These are phyloP conservation scores for Margaritispora aquatica DNA, from an alignment of 495 filamentous ascomycete genomes.

Conservation along the genomic window DNA sequence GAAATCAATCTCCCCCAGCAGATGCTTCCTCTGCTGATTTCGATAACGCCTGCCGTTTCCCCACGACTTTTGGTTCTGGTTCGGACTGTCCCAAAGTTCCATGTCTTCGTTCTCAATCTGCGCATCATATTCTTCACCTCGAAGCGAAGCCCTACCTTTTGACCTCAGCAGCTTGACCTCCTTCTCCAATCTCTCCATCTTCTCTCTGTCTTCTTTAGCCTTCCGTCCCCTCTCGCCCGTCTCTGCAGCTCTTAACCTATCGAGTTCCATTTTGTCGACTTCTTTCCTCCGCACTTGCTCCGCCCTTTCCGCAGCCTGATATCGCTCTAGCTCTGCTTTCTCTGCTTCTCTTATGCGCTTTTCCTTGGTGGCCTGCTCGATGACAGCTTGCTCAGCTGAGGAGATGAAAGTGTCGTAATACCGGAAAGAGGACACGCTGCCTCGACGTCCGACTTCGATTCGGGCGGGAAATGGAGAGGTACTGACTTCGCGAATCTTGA, in stretches of 20 bases:
- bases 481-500: not conserved
- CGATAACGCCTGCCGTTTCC: not conserved
- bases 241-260: slow-evolving; percentile 11
- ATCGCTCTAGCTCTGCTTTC: not conserved
- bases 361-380: not conserved
- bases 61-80: not conserved
- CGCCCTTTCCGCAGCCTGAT: not conserved
- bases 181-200: slow-evolving; percentile 8
- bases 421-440: not conserved
- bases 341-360: not conserved
- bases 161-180: slow-evolving; percentile 1
- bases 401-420: not conserved
- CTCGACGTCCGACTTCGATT: not conserved
- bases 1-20: not conserved
- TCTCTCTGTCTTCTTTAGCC: slow-evolving; percentile 8
- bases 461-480: not conserved
- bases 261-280: not conserved
- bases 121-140: not conserved
- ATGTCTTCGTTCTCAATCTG: not conserved
- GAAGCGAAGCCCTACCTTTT: not conserved
- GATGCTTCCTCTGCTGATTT: not conserved
- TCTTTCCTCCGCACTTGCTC: slow-evolving; percentile 2
- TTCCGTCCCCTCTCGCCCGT: not conserved
- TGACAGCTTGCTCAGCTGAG: not conserved
- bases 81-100: too few relatives aligned